Evolutionary conservation across 257 asterid genomes (phyloP), one percentile per base, ranked within the genome.

Genomic region (Catharanthus roseus): DNA sequence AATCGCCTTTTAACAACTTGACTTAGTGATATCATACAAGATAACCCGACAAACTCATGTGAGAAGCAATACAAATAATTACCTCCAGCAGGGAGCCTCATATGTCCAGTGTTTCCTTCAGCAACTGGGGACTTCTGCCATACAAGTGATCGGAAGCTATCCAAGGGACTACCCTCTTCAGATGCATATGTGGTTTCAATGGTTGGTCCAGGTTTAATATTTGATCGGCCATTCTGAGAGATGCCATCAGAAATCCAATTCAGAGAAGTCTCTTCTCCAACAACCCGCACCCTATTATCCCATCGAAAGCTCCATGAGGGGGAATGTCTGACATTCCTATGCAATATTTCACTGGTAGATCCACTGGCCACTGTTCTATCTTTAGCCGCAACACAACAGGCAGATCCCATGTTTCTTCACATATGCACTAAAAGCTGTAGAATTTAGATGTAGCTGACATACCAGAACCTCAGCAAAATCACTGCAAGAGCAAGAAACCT

Each of bases 261-360:
- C 64, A 85, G 75, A 67, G 91, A 84, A n/a, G 83, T 81, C 62
- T 91, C 99, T 77, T 91, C 99, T 73, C 95, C 99, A 54, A 90
- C 93, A 57, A 91, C 95, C 39, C 97, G 84, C 49, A 93, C 92
- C 61, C 95, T 92, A 76, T 86, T 91, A 84, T 95, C 97, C 97
- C 97, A 88, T 70, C 97, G 86, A 78, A 91, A 86, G 78, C 96
- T 95, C 97, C 99, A 95, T 11, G 89, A 85, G 60, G 99, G 99
- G 8, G 99, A 95, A 86, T 85, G 81, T 57, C 91, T 85, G 51
- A 78, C 55, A 57, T 89, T 95, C 82, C 95, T 85, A 71, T 86
- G 93, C 69, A 87, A 70, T 67, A 79, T 64, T 56, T 88, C 97
- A 58, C 78, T 71, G 49, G 92, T 83, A 60, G 96, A 76, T 67